Percentiles rank a stretch among this genome's conserved stretches.
These are phyloP conservation scores for Termitomyces sp. DNA, from an alignment of 768 basidiomycete genomes.

Conservation along the genomic window DNA sequence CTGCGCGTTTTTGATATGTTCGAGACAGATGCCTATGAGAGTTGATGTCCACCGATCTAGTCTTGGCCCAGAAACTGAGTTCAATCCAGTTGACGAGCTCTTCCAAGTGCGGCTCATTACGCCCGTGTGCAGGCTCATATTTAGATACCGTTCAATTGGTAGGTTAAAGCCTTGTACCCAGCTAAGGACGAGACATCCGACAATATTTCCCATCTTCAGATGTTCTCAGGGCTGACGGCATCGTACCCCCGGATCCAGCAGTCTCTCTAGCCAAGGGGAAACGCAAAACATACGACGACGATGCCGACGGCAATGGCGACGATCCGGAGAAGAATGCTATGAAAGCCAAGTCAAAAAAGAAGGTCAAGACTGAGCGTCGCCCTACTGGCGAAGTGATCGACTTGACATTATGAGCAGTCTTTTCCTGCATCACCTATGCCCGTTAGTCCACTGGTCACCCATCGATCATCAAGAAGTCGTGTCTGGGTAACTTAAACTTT, in stretches of 20 bases:
- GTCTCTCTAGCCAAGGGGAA: neutral
- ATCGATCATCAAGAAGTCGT: no score
- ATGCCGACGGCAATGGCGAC: neutral
- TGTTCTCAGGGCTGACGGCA: neutral
- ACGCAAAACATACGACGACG: neutral
- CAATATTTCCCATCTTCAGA: neutral
- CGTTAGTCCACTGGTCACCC: neutral
- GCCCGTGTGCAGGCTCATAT: neutral
- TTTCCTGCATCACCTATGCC: neutral
- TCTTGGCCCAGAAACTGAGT: neutral
- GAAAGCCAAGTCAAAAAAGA: neutral
- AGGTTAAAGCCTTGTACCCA: neutral
- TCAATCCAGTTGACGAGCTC: neutral
- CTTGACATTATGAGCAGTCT: neutral
- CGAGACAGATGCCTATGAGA: neutral
- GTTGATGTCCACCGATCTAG: neutral
- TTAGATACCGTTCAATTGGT: neutral
- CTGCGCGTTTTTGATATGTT: neutral
- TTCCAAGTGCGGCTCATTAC: neutral
- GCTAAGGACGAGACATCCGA: neutral
- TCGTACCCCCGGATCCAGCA: neutral
- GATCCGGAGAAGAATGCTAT: neutral
- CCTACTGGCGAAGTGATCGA: neutral
- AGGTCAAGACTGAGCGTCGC: neutral
- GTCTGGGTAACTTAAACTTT: no score